Evolutionary conservation across 371 early-diverging fungal genomes (phyloP), one percentile per base, ranked within the genome.

Genomic region (Thermomucor indicae-seudaticae): DNA sequence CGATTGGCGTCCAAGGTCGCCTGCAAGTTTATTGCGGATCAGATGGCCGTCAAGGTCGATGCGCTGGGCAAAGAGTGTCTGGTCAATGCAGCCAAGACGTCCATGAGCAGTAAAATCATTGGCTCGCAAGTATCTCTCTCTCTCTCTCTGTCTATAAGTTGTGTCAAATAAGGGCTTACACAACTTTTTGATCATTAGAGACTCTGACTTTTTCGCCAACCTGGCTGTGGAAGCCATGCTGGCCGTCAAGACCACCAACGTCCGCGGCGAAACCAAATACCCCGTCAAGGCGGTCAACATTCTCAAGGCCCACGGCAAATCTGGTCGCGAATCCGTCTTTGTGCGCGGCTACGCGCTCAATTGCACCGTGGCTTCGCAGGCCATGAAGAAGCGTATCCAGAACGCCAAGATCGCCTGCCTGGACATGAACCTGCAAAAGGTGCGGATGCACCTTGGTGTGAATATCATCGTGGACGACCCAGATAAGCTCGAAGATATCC

Each of bases 391-490:
- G 45, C 83, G 80, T 51, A 79, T 98, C 54, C 75, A 75, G 35
- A 88, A 85, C 51, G 96, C 99, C 43, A 95, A 95, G 80, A 97
- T 99, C 71, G 94, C 98, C n/a, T 97, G 96, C 68, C 72, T 99
- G 43, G 99, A 99, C 71, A 97, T 99, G 82, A 96, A 99, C 81
- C 83, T 99, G 43, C 94, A 95, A 74, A 99, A 97, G 81, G 92
- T 95, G n/a, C 90, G 98, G 61, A 93, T 99, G 95, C 93, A 95
- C 65, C 70, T 99, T 23, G 98, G 98, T 44, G 98, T 98, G 39
- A 90, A 96, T 61, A 96, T 99, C 64, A 89, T 95, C 27, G 89
- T 99, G 42, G 98, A 98, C 60, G 92, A 98, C 73, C 99, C 99
- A 11, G 91, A 96, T 56, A 88, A 97, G 70, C 81, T 99, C 35